phyloP scores from a whole-genome alignment of 2,329 filamentous ascomycete genomes.

The Clonostachys sp. region DNA sequence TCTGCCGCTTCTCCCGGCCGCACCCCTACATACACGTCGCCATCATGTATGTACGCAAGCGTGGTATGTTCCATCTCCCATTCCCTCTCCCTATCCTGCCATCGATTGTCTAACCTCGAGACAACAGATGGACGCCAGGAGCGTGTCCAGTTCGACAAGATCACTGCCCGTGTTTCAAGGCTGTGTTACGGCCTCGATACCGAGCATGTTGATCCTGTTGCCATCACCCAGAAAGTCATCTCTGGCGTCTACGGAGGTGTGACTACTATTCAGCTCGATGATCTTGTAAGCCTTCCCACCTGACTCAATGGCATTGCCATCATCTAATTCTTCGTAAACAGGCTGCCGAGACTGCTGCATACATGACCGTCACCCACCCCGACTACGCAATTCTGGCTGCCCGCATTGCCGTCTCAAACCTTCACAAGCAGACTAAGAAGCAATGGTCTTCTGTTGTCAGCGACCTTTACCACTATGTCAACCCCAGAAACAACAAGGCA shows the following conservation, averaged over 20 bases:
- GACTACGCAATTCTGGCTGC: conserved; percentile 98
- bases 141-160: conserved; percentile 99
- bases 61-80: conserved; percentile 41
- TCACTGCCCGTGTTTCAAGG: conserved; percentile 95
- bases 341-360: conserved; percentile 97
- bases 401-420: conserved; percentile 97
- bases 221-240: conserved; percentile 99
- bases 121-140: conserved; percentile 92
- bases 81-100: not conserved
- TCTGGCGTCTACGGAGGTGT: conserved; percentile 98
- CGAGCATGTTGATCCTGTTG: conserved; percentile 92
- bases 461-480: conserved; percentile 93
- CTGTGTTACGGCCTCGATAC: conserved; percentile 96
- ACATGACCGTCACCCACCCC: conserved; percentile 99
- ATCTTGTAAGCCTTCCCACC: conserved; percentile 64
- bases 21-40: conserved; percentile 9
- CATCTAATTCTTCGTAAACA: conserved; percentile 29
- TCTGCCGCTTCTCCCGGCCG: conserved; percentile 10
- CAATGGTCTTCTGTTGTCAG: conserved; percentile 95
- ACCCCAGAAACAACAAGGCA: conserved; percentile 78
- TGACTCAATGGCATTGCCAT: conserved; percentile 51
- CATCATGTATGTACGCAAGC: conserved; percentile 58
- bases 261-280: conserved; percentile 92
- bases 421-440: conserved; percentile 99
- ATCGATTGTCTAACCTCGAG: not conserved